phyloP scores from a whole-genome alignment of 129 eudicot species.

The Centaurea solstitialis region DNA sequence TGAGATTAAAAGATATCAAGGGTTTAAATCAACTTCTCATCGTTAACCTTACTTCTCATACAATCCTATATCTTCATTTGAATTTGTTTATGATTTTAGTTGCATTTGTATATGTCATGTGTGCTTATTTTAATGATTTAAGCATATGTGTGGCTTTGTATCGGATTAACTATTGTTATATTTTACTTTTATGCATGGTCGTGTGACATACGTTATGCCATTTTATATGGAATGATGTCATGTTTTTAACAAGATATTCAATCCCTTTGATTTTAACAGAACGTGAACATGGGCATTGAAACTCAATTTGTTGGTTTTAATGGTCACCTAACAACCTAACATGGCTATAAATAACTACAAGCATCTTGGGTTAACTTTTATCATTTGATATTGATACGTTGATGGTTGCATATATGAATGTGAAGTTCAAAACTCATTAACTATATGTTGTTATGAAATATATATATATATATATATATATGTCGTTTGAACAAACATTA shows the following conservation, averaged over 20 bases:
- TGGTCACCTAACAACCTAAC: neutral
- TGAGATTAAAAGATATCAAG: no score
- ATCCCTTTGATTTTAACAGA: neutral
- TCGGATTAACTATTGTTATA: neutral
- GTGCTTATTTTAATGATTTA: neutral
- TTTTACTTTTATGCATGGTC: neutral
- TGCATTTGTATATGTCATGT: neutral
- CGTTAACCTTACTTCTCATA: no score
- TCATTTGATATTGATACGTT: neutral
- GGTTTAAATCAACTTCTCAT: no score
- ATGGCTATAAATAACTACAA: neutral
- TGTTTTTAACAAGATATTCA: no score
- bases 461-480: no score
- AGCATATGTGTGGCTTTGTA: neutral
- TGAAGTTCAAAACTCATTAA: neutral
- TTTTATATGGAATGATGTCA: no score
- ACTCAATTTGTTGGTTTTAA: neutral
- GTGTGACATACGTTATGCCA: neutral
- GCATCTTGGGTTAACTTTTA: neutral
- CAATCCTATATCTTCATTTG: neutral
- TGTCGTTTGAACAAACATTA: neutral
- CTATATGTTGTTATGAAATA: no score
- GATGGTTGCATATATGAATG: neutral
- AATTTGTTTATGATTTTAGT: neutral
- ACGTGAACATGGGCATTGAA: neutral